Base-by-base conservation (phyloP, 2,329 filamentous ascomycete species). In the Curvularia sp. region DNA sequence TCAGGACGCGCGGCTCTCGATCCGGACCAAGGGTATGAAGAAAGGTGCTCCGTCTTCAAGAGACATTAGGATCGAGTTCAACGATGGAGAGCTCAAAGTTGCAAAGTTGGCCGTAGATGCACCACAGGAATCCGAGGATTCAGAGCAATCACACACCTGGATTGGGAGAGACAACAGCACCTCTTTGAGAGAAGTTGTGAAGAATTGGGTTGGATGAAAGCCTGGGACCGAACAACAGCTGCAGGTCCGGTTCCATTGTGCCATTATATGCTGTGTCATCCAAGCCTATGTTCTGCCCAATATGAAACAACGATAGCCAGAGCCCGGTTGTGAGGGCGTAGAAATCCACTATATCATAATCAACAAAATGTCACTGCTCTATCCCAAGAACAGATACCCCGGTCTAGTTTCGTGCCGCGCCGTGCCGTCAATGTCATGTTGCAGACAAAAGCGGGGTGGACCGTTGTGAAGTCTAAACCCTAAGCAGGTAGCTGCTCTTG, bases 101-200 rank as follows among this genome's bases (percentile, higher is more conserved):
- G 65, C 50, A 27, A 59, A 51, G 15, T 59, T 46, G 2, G 50
- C 54, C 48, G 45, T 49, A 13, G 53, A 57, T 18, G 12, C 50
- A 3, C 51, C 58, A 18, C 27, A 52, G 23, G 55, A 42, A 19
- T 39, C 50, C 1, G 67, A 62, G 15, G 53, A 64, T 9, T 48
- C 52, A 4, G 56, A 60, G 45, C 60, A 67, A 19, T 63, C 60
- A 15, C 68, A 67, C 18, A 63, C 59, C 2, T 77, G 74, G 74
- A 55, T 63, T 57, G 70, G 68, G 1, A 53, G 59, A 38, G 46
- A 48, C 7, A 57, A 56, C 10, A 53, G 48, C 15, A 39, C 46
- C 1, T 42, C 64, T 18, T 55, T 76, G 9, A 67, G 56, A 30
- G 70, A 71, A 12, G 64, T 67, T 39, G 56, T 75, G 18, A 67